Base-by-base conservation (phyloP, 805 yeast genomes). In the Tetrapisispora nanseiensis region DNA sequence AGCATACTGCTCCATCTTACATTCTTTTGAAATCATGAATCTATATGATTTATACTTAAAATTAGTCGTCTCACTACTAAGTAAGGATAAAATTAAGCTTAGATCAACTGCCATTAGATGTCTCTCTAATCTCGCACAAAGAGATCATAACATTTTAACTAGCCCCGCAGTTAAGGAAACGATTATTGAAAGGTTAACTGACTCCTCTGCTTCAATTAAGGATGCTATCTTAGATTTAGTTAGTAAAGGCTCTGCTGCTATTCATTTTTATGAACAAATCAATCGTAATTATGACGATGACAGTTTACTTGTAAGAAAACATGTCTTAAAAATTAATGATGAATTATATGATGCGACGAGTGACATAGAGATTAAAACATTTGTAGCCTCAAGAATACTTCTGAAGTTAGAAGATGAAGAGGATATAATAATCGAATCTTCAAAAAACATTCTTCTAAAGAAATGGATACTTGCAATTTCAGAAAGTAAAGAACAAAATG, bases 171-270 rank as follows among this genome's bases (percentile, higher is more conserved):
- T 86, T 6, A 78, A 71, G 48, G 61, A 61, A 2, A 68, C 82
- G 0, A 65, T 86, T 2, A 63, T 75, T 1, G 64, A 59, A 9
- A 63, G 77, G 36, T 61, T 86, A 30, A 60, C 55, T 5, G 90
- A 82, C 46, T 54, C 71, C 0, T 82, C 86, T 2, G 77, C 94
- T 0, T 71, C 80, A 31, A 90, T 86, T 0, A 70, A 86, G 44
- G 87, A 82, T 51, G 85, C 94, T 0, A 80, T 80, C 2, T 63
- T 86, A 23, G 92, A 84, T 33, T 66, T 86, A 31, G 60, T 86
- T 21, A 51, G 62, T 2, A 65, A 74, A 18, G 67, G 68, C 2
- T 48, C 57, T 7, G 49, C 59, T 1, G 49, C 50, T 20, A n/a
- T 53, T 7, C 70, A 69, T 22, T 79, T 74, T 47, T 75, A 75